Conservation (phyloP, 1,284 basidiomycete genomes). For the Ceratobasidium sp. region DNA sequence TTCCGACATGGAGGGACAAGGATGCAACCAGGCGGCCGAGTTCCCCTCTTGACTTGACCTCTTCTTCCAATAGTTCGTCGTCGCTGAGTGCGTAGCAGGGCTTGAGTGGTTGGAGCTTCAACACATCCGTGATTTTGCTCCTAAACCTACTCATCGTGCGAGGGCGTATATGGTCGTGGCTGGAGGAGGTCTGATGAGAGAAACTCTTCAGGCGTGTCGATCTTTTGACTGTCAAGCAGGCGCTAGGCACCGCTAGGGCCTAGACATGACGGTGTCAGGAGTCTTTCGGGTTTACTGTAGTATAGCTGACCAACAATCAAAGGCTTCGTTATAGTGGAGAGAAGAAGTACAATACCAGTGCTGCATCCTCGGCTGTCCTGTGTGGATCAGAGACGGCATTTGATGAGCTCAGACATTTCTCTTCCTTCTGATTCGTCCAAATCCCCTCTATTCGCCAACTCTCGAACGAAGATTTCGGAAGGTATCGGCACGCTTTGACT, state of each 20-base stretch:
- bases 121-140: conserved; percentile 15
- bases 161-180: not conserved
- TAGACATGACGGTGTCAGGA: conserved; percentile 7
- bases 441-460: conserved; percentile 2
- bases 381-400: conserved; percentile 22
- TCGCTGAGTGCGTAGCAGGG: conserved; percentile 3
- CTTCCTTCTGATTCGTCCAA: conserved; percentile 23
- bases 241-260: conserved; percentile 15
- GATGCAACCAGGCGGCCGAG: conserved; percentile 34
- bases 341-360: not conserved
- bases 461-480: conserved; percentile 18
- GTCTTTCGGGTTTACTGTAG: not conserved
- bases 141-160: conserved; percentile 9
- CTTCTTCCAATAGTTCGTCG: conserved; percentile 25
- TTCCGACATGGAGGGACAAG: conserved; percentile 24
- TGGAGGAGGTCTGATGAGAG: not conserved
- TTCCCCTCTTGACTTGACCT: conserved; percentile 3
- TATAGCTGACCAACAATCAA: not conserved
- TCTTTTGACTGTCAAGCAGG: conserved; percentile 3
- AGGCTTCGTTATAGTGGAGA: not conserved
- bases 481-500: not conserved
- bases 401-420: conserved; percentile 11
- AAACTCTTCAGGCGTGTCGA: not conserved
- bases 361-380: too few relatives aligned
- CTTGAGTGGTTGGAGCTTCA: conserved; percentile 17